Evolutionary conservation across 305 asterid genomes (phyloP).

Genomic region (Fraxinus sp.): DNA sequence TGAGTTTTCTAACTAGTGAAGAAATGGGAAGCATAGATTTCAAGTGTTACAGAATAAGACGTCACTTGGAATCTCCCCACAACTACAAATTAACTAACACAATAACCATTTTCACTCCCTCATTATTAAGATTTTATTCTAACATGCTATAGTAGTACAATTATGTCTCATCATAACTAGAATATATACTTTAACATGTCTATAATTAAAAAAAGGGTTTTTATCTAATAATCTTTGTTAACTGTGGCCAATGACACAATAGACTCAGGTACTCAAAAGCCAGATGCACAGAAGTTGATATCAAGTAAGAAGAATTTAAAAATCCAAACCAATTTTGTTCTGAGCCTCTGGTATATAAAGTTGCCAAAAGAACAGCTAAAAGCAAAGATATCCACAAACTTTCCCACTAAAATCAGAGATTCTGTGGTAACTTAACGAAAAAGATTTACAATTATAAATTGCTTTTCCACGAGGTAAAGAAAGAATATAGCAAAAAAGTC

Average conservation of each 20-base stretch:
- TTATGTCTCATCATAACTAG: neutral
- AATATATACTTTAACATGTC: neutral
- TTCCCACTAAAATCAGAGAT: neutral
- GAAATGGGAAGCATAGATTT: neutral
- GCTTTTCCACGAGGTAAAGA: neutral
- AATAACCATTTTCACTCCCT: neutral
- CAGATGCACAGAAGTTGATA: neutral
- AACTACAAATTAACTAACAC: neutral
- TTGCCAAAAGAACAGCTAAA: neutral
- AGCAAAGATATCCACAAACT: neutral
- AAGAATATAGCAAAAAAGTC: neutral
- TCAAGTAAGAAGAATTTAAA: neutral
- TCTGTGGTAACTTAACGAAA: neutral
- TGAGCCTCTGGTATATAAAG: neutral
- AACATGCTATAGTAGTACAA: neutral
- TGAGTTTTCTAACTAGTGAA: neutral
- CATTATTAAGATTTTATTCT: neutral
- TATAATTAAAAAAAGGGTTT: neutral
- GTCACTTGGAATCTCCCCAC: neutral
- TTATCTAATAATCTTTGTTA: neutral
- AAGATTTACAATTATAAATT: neutral
- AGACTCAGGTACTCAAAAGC: neutral
- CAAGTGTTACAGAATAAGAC: neutral
- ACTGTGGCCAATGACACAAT: neutral
- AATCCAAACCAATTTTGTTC: neutral